Evolutionary conservation across 352 stramenopile genomes (phyloP), one percentile per base, ranked within the genome.

Genomic region (Albugo laibachii): DNA sequence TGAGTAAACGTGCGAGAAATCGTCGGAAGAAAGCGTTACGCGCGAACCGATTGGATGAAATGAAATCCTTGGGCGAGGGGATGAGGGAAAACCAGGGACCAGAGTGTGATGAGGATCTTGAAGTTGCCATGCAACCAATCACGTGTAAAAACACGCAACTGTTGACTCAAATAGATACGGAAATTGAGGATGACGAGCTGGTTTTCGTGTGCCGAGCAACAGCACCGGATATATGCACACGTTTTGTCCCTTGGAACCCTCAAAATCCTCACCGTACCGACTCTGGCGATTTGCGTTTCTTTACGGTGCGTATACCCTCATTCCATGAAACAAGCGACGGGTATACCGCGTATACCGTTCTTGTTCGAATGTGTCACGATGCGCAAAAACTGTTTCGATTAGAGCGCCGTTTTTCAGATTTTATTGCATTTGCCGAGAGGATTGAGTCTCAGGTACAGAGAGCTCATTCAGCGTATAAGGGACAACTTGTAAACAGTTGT

Each of bases 351-450:
- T 88, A 84, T 52, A 74, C 51, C 5, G 56, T 88, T 21, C 45
- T 60, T 13, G 48, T 84, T 14, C 52, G 53, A 20, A 77, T 61
- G 13, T 62, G 53, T 4, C 46, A 52, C 21, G 57, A 71, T 24
- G 57, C 59, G 18, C 50, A 50, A 14, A 61, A 65, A 41, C 67
- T 61, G 12, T 83, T 80, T 42, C 53, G 63, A 36, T 39, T 83
- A 18, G 68, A 85, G 47, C 69, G 74, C 16, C 72, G 72, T 36
- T 88, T 77, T 49, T 85, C 75, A 13, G 75, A 88, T 57, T 88
- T 88, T 51, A 69, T 81, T 10, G 56, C 60, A 13, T 72, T 79
- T 11, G 69, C 75, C 10, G 45, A 50, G 2, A 53, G 60, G 16
- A 45, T 87, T 20, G 65, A 73, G 27, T 53, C 56, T 34, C 66